phyloP scores from a whole-genome alignment of 2,329 filamentous ascomycete genomes.

The Cryphonectria parasitica region DNA sequence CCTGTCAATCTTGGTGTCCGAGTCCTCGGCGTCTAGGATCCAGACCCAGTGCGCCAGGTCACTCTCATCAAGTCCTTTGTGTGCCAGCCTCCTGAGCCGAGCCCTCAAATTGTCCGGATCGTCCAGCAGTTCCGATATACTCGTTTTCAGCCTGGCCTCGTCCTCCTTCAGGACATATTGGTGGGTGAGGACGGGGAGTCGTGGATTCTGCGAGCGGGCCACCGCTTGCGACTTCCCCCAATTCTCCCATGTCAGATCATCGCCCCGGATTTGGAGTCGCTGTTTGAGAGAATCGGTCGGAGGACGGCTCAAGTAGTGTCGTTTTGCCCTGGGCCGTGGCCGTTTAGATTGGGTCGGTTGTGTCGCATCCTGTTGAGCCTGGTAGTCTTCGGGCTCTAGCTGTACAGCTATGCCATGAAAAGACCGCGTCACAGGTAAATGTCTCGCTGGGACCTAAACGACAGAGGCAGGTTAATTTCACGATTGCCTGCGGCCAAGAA shows the following conservation, averaged over 20 bases:
- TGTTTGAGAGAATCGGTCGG: constrained; percentile 21
- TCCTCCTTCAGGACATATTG: constrained; percentile 34
- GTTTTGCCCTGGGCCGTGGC: neutral
- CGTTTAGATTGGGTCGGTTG: neutral
- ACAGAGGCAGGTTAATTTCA: neutral
- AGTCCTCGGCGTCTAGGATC: constrained; percentile 43
- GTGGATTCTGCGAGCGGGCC: constrained; percentile 33
- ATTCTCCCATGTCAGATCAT: constrained; percentile 13
- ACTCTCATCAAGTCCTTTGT: constrained; percentile 39
- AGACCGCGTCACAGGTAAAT: neutral
- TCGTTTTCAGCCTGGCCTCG: constrained; percentile 30
- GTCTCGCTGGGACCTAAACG: neutral
- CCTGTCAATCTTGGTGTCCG: constrained; percentile 42
- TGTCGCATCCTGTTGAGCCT: neutral
- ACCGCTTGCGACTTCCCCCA: constrained; percentile 22
- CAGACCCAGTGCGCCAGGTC: constrained; percentile 47
- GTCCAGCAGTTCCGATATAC: constrained; percentile 31
- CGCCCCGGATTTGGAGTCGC: constrained; percentile 2
- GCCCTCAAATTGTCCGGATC: constrained; percentile 38
- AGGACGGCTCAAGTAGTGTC: constrained; percentile 3
- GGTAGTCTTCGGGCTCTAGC: neutral
- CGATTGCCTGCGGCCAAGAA: neutral
- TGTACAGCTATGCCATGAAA: neutral
- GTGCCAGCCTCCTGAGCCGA: constrained; percentile 37
- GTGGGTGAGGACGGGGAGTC: constrained; percentile 35